A percentile compares a stretch with the other conserved stretches of the same genome.
phyloP scores from a whole-genome alignment of 1,284 basidiomycete species.

The Vanrija humicola region DNA sequence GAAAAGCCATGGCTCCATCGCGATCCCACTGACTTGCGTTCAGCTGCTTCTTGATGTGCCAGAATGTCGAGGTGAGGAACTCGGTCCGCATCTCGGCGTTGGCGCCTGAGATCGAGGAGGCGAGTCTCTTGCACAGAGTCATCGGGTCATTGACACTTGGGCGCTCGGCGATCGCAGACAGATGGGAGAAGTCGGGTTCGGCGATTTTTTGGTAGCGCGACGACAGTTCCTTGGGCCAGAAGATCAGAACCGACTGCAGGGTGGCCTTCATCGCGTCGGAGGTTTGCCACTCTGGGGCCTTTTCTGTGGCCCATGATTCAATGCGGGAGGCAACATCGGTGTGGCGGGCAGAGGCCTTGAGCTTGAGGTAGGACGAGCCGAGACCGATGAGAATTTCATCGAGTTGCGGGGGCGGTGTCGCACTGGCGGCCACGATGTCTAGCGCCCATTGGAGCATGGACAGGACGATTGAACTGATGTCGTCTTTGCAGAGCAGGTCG shows the following conservation, averaged over 20 bases:
- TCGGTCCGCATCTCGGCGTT: slow-evolving; percentile 1
- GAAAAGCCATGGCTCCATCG: slow-evolving; percentile 69
- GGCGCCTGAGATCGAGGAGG: neutral
- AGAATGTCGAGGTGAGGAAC: slow-evolving; percentile 58
- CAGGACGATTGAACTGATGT: slow-evolving; percentile 65
- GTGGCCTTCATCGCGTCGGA: neutral
- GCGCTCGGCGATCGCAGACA: slow-evolving; percentile 6
- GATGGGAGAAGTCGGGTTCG: slow-evolving; percentile 12
- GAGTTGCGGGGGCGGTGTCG: slow-evolving; percentile 5
- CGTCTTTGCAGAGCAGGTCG: slow-evolving; percentile 62
- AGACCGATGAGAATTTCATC: slow-evolving; percentile 29
- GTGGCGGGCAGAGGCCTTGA: neutral
- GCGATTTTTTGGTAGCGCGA: slow-evolving; percentile 4
- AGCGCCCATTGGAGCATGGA: slow-evolving; percentile 76
- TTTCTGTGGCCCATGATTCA: slow-evolving; percentile 1
- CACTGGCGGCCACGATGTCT: slow-evolving; percentile 14
- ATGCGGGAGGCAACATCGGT: neutral
- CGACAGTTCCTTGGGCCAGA: slow-evolving; percentile 28
- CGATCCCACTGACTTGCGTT: slow-evolving; percentile 57
- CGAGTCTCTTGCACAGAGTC: slow-evolving; percentile 17
- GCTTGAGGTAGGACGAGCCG: slow-evolving; percentile 14
- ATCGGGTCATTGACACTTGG: slow-evolving; percentile 14
- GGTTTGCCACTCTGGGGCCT: slow-evolving; percentile 12
- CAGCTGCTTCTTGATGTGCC: slow-evolving; percentile 73
- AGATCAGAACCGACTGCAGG: slow-evolving; percentile 21